Percentiles rank a stretch among this genome's conserved stretches.
Conservation (phyloP, 192 early-diverging fungal species). For the Umbelopsis sp. region DNA sequence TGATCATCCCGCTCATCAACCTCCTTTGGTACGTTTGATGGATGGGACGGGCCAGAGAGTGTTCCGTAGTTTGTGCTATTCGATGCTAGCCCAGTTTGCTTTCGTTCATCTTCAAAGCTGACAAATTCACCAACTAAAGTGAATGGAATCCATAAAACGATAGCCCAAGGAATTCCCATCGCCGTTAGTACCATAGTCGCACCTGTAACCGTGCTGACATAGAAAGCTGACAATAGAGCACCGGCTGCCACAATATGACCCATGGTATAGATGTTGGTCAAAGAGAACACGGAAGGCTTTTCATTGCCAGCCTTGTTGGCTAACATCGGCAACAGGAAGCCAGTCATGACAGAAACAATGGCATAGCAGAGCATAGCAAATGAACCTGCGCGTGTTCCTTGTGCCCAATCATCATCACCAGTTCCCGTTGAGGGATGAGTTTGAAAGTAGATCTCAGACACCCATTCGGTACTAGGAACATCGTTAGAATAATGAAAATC, state of each 20-base stretch:
- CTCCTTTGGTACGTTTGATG: neutral
- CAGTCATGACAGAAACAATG: slow-evolving; percentile 69
- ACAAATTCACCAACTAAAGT: slow-evolving; percentile 84
- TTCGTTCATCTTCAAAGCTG: slow-evolving; percentile 49
- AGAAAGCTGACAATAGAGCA: slow-evolving; percentile 69
- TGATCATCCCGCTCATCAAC: slow-evolving; percentile 14
- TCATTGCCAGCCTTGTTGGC: slow-evolving; percentile 32
- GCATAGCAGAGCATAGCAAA: slow-evolving; percentile 84
- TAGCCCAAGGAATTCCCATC: slow-evolving; percentile 89
- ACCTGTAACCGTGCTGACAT: slow-evolving; percentile 52
- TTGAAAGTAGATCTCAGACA: slow-evolving; percentile 58
- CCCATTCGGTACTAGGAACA: slow-evolving; percentile 61
- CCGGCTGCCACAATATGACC: slow-evolving; percentile 69
- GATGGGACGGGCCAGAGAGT: neutral
- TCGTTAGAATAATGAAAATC: neutral
- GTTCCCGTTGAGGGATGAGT: slow-evolving; percentile 31
- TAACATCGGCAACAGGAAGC: slow-evolving; percentile 61
- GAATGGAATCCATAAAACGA: slow-evolving; percentile 91
- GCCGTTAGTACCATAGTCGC: slow-evolving; percentile 74
- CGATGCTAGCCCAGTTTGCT: neutral
- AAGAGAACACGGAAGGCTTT: slow-evolving; percentile 40
- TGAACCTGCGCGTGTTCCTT: slow-evolving; percentile 81
- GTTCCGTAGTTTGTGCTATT: neutral
- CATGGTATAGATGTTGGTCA: slow-evolving; percentile 69
- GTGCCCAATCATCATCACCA: slow-evolving; percentile 41